phyloP scores from a whole-genome alignment of 371 early-diverging fungal species.

The Rhizomucor miehei region DNA sequence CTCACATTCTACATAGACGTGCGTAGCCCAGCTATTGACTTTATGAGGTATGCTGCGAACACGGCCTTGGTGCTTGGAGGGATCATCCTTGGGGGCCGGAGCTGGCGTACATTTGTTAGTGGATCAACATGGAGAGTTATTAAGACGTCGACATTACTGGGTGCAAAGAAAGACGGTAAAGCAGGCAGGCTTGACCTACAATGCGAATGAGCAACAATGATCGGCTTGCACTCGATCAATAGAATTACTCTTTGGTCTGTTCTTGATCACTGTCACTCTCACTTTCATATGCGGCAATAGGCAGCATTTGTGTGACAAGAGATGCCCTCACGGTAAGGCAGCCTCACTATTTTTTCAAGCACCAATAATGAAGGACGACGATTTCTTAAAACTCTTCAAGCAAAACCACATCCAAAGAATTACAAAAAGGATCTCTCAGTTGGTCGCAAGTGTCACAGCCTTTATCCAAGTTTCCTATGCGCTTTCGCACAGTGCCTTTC shows the following conservation, averaged over 20 bases:
- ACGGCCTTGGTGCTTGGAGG: conserved; percentile 21
- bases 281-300: neutral
- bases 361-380: too few relatives aligned
- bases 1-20: conserved; percentile 41
- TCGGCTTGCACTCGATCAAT: too few relatives aligned
- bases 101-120: too few relatives aligned
- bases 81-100: conserved; percentile 2
- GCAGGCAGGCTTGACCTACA: conserved; percentile 4
- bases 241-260: neutral
- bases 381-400: too few relatives aligned
- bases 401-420: too few relatives aligned
- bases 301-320: neutral
- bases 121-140: too few relatives aligned
- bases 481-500: too few relatives aligned
- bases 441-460: too few relatives aligned
- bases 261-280: conserved; percentile 5
- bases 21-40: conserved; percentile 38
- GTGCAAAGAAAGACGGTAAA: conserved; percentile 12
- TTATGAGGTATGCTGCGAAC: conserved; percentile 25
- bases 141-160: neutral
- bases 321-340: too few relatives aligned
- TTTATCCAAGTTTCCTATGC: too few relatives aligned
- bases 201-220: neutral
- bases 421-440: too few relatives aligned
- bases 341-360: too few relatives aligned